phyloP scores from a whole-genome alignment of 2,329 filamentous ascomycete genomes.

The Aspergillus sojae region DNA sequence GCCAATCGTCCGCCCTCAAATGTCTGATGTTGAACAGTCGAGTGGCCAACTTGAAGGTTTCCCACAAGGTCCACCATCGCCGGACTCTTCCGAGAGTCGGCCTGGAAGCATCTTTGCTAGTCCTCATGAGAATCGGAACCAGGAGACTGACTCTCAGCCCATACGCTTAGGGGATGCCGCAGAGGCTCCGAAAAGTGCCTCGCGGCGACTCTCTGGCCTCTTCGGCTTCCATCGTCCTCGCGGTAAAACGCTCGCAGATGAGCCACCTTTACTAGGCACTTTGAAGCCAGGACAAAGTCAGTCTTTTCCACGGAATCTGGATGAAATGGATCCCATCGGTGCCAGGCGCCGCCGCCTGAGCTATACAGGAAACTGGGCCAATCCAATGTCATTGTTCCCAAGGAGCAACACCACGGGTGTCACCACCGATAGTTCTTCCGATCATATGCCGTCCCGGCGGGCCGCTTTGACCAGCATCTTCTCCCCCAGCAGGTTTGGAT shows the following conservation, averaged over 20 bases:
- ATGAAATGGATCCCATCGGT: conserved; percentile 55
- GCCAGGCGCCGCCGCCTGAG: conserved; percentile 57
- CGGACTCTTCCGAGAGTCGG: conserved; percentile 47
- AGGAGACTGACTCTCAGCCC: conserved; percentile 40
- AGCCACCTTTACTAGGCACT: conserved; percentile 60
- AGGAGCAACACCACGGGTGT: conserved; percentile 47
- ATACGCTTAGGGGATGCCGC: conserved; percentile 34
- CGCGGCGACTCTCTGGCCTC: conserved; percentile 59
- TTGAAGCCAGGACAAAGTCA: conserved; percentile 63
- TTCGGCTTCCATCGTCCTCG: conserved; percentile 62
- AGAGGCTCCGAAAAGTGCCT: conserved; percentile 46
- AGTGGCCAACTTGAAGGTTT: conserved; percentile 35
- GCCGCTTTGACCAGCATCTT: conserved; percentile 48
- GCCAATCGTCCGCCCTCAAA: conserved; percentile 31
- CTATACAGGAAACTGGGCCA: conserved; percentile 59
- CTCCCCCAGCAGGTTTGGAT: conserved; percentile 42
- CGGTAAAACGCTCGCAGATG: conserved; percentile 62
- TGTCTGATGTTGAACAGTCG: conserved; percentile 33
- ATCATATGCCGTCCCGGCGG: conserved; percentile 42
- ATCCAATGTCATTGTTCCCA: conserved; percentile 51
- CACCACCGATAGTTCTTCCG: conserved; percentile 46
- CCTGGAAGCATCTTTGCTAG: conserved; percentile 51
- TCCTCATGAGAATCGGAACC: conserved; percentile 45
- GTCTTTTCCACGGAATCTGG: conserved; percentile 61
- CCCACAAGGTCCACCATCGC: conserved; percentile 45